Evolutionary conservation across 306 rosid genomes (phyloP), one percentile per base, ranked within the genome.

Genomic region (Vicia villosa): DNA sequence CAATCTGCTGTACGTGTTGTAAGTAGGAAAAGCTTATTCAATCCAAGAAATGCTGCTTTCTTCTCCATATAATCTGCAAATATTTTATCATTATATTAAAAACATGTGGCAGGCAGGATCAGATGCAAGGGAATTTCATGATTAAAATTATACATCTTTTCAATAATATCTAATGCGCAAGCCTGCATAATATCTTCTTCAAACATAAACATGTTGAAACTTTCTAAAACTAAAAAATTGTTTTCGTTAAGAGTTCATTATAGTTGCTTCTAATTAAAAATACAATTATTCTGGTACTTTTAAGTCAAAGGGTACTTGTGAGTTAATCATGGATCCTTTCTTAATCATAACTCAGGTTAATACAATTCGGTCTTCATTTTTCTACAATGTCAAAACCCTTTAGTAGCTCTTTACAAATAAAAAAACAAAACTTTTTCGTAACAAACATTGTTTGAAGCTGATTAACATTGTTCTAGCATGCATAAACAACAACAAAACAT

Each of bases 1-100:
- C 97, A 95, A 84, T 95, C 97, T 41, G 97, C 97, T 37, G 97
- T 87, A 0, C 96, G 87, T 2, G 97, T 95, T 19, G 99, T 95
- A 10, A 95, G 91, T 73, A 95, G 84, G 78, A 91, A 95, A 74
- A 95, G 91, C 80, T 47, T 91, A 47, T 89, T 81, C 82, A 95
- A 76, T 66, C 97, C 96, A 45, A 87, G 84, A 30, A 80, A 80
- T 37, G 91, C 77, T 21, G 99, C 91, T 83, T 87, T 89, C 84
- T 83, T 95, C 83, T 95, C 99, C 60, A 95, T 75, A 73, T 83
- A 95, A 82, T 95, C 99, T 95, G 89, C 84, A 79, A 40, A 41
- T 30, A 86, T 74, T 76, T 46, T 26, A 50, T 69, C 60, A 63
- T 68, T 41, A 40, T 37, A 60, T 63, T 47, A 60, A 68, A 47